These are phyloP conservation scores for Aspergillus mulundensis DNA, from an alignment of 495 filamentous ascomycete genomes.

Conservation along the genomic window DNA sequence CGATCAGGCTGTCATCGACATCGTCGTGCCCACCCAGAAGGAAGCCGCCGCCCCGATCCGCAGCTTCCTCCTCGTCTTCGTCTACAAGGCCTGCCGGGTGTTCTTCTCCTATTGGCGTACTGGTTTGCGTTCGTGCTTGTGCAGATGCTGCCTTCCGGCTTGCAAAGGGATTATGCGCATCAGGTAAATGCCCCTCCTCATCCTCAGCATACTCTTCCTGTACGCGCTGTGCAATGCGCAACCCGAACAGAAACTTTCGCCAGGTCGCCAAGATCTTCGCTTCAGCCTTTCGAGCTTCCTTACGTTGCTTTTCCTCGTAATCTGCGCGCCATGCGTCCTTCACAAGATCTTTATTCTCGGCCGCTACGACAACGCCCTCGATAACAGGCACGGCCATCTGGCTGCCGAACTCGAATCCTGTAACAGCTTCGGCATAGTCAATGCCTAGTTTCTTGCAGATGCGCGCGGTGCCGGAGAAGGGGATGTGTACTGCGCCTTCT, in stretches of 20 bases:
- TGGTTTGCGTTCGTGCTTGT: slow-evolving; percentile 6
- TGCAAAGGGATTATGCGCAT: slow-evolving; percentile 39
- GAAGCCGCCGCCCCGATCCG: slow-evolving; percentile 23
- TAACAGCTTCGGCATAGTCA: slow-evolving; percentile 91
- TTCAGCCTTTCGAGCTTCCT: slow-evolving; percentile 77
- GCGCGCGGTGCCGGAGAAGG: slow-evolving; percentile 66
- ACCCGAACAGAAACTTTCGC: slow-evolving; percentile 80
- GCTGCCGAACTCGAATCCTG: slow-evolving; percentile 92
- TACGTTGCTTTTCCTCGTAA: slow-evolving; percentile 71
- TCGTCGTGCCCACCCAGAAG: slow-evolving; percentile 17
- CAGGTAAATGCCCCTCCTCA: slow-evolving; percentile 25
- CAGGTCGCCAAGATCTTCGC: slow-evolving; percentile 72
- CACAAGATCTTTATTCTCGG: slow-evolving; percentile 68
- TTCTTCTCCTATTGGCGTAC: slow-evolving; percentile 1
- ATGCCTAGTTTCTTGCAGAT: slow-evolving; percentile 81
- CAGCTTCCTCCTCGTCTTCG: slow-evolving; percentile 19
- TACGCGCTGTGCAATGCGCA: slow-evolving; percentile 77
- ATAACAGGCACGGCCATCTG: slow-evolving; percentile 90
- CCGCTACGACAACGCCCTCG: slow-evolving; percentile 82
- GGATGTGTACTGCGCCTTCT: slow-evolving; percentile 75
- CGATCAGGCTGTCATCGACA: slow-evolving; percentile 10
- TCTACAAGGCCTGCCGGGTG: neutral
- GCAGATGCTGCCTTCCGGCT: slow-evolving; percentile 12
- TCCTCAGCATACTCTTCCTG: slow-evolving; percentile 71
- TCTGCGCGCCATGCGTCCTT: slow-evolving; percentile 79